A percentile compares a stretch with the other conserved stretches of the same genome.
These are phyloP conservation scores for Cercospora sojina DNA, from an alignment of 2,329 filamentous ascomycete genomes.

Conservation along the genomic window DNA sequence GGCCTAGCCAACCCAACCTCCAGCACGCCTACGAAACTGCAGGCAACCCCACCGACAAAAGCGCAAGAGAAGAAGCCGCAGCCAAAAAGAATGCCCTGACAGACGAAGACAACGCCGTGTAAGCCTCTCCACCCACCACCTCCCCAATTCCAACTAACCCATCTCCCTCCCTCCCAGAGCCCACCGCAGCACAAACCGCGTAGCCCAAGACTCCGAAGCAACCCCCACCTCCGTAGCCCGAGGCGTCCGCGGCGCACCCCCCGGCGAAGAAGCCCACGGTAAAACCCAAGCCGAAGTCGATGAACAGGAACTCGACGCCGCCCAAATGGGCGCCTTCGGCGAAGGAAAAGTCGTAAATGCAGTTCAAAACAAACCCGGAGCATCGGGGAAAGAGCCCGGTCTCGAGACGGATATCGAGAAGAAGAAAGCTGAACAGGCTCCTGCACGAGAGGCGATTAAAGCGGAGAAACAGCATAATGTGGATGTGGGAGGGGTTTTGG, in stretches of 20 bases:
- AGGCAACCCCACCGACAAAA: conserved; percentile 47
- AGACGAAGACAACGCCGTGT: conserved; percentile 30
- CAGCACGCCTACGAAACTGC: conserved; percentile 48
- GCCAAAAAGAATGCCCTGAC: conserved; percentile 40
- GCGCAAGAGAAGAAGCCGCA: conserved; percentile 41
- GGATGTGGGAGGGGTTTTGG: conserved; percentile 45
- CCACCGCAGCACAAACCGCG: conserved; percentile 41
- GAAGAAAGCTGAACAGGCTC: conserved; percentile 53
- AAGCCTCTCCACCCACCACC: conserved; percentile 5
- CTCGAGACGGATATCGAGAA: conserved; percentile 49
- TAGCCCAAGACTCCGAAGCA: conserved; percentile 37
- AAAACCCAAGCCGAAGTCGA: conserved; percentile 44
- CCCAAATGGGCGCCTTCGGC: conserved; percentile 51
- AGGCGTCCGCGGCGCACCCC: conserved; percentile 46
- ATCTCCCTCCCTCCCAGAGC: conserved; percentile 24
- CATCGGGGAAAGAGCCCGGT: conserved; percentile 40
- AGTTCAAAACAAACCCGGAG: conserved; percentile 42
- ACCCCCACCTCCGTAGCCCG: conserved; percentile 41
- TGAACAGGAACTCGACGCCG: conserved; percentile 49
- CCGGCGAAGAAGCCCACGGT: conserved; percentile 47
- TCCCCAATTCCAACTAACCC: background rate
- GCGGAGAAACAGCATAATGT: conserved; percentile 40
- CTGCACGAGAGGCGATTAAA: conserved; percentile 43
- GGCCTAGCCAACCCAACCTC: conserved; percentile 46
- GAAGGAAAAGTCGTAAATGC: conserved; percentile 48